Conservation (phyloP, 1,139 yeast genomes). For the Hyphopichia buzzinii region DNA sequence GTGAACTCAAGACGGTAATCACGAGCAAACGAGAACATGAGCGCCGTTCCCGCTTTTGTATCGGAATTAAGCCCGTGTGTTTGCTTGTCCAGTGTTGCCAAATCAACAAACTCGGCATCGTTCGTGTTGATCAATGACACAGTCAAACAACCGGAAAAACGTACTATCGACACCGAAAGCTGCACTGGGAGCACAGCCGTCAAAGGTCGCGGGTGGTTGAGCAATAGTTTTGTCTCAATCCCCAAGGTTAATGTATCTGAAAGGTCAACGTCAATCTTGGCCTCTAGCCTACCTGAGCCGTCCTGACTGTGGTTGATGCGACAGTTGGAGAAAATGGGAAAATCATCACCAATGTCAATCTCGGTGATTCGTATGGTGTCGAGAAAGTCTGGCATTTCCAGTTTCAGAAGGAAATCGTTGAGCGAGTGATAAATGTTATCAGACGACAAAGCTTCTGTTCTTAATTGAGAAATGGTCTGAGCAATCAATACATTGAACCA, state of each 20-base stretch:
- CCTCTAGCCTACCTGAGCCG: conserved; percentile 63
- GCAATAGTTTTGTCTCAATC: conserved; percentile 73
- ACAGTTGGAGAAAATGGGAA: conserved; percentile 93
- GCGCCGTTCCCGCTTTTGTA: conserved; percentile 51
- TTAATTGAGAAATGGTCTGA: conserved; percentile 80
- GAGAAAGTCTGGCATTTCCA: conserved; percentile 72
- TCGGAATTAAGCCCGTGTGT: background rate
- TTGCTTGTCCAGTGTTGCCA: conserved; percentile 4
- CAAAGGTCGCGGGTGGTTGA: conserved; percentile 82
- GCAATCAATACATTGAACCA: conserved; percentile 97
- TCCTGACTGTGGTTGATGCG: conserved; percentile 63
- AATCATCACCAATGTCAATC: conserved; percentile 91
- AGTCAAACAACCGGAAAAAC: conserved; percentile 90
- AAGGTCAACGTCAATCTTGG: conserved; percentile 89
- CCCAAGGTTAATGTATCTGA: conserved; percentile 90
- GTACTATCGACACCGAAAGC: conserved; percentile 79
- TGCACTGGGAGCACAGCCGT: conserved; percentile 86
- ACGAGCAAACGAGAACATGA: conserved; percentile 87
- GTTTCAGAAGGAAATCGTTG: conserved; percentile 50
- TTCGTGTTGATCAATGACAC: conserved; percentile 66
- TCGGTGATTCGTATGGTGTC: conserved; percentile 81
- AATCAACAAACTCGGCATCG: conserved; percentile 32
- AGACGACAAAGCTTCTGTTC: conserved; percentile 80
- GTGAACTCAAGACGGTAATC: conserved; percentile 87
- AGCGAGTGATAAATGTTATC: conserved; percentile 83